Evolutionary conservation across 495 filamentous ascomycete genomes (phyloP).

Genomic region (Penicillium malachiteum): DNA sequence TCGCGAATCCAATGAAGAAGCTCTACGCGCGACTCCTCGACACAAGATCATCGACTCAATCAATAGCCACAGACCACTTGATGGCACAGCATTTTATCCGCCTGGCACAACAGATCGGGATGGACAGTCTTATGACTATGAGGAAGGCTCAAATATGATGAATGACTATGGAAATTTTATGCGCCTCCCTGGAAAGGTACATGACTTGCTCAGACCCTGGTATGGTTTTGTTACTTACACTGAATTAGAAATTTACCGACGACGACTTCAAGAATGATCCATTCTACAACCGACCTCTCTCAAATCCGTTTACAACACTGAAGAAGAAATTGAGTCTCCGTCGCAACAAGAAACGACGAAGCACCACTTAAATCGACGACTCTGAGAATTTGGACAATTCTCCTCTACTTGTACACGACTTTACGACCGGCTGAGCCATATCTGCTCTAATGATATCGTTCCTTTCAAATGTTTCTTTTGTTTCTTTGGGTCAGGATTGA

Average conservation of each 20-base stretch:
- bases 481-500: too few relatives aligned
- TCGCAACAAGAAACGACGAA: conserved; percentile 34
- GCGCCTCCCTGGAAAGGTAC: conserved; percentile 37
- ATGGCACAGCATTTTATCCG: conserved; percentile 75
- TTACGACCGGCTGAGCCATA: neutral
- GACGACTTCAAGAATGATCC: conserved; percentile 50
- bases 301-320: conserved; percentile 35
- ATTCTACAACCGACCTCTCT: conserved; percentile 39
- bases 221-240: conserved; percentile 1
- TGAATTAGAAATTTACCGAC: conserved; percentile 42
- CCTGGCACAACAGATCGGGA: conserved; percentile 65
- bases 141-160: conserved; percentile 85
- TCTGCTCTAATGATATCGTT: too few relatives aligned
- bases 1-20: conserved; percentile 67
- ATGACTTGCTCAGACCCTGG: conserved; percentile 1
- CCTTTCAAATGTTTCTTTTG: too few relatives aligned
- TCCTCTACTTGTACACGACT: neutral
- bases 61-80: conserved; percentile 73
- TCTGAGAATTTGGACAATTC: neutral
- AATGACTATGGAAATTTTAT: conserved; percentile 55
- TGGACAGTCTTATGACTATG: conserved; percentile 71
- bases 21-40: conserved; percentile 76
- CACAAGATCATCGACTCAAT: conserved; percentile 78
- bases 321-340: conserved; percentile 34
- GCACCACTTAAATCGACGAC: conserved; percentile 12